A percentile compares a stretch with the other conserved stretches of the same genome.
These are phyloP conservation scores for Capsaspora owczarzaki DNA, from an alignment of 78 protist genomes.

Conservation along the genomic window DNA sequence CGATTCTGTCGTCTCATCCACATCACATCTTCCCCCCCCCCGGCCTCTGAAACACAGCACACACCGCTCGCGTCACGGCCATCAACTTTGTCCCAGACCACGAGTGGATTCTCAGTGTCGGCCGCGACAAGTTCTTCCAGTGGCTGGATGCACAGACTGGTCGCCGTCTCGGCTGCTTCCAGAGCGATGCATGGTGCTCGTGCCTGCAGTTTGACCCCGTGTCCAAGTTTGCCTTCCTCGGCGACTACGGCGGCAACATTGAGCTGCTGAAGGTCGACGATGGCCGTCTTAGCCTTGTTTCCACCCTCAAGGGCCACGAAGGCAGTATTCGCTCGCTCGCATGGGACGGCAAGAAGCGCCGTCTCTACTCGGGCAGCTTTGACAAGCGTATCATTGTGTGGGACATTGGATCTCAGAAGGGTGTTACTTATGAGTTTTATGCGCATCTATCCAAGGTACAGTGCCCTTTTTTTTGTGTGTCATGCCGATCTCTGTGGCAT, in stretches of 20 bases:
- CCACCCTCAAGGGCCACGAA: slow-evolving; percentile 3
- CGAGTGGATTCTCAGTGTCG: neutral
- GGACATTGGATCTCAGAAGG: slow-evolving; percentile 8
- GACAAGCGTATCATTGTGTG: neutral
- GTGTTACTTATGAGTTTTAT: neutral
- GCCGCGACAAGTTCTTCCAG: neutral
- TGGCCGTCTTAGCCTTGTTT: neutral
- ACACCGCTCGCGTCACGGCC: neutral
- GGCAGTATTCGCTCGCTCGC: neutral
- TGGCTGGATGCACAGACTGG: neutral
- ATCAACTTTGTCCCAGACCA: neutral
- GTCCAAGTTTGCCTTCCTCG: neutral
- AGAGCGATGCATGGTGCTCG: neutral
- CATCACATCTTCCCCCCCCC: neutral
- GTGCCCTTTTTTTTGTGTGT: too few relatives aligned
- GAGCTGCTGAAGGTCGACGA: neutral
- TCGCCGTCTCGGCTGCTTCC: neutral
- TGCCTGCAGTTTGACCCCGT: neutral
- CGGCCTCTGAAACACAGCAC: neutral
- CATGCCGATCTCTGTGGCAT: too few relatives aligned
- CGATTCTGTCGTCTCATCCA: neutral
- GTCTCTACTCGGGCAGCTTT: neutral
- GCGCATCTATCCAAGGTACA: neutral
- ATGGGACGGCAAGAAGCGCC: neutral
- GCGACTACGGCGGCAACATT: slow-evolving; percentile 6